Evolutionary conservation across 257 asterid species (phyloP).

Genomic region (Orobanche coerulescens): DNA sequence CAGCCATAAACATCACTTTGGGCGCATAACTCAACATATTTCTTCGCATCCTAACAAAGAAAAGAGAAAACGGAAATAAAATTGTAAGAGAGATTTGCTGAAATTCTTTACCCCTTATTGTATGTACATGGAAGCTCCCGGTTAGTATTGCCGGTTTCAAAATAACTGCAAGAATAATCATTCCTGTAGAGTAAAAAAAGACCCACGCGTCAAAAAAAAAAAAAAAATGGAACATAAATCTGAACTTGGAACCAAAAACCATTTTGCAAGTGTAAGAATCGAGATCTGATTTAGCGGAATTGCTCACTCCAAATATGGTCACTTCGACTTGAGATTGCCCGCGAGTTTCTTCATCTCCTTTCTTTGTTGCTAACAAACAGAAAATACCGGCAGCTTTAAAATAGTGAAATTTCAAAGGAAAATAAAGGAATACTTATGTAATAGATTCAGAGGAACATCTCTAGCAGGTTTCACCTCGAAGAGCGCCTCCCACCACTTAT

Average conservation of each 20-base stretch:
- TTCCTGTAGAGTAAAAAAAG: not conserved
- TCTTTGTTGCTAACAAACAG: constrained; percentile 35
- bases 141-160: not conserved
- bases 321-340: constrained; percentile 31
- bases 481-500: constrained; percentile 50
- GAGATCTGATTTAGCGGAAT: not conserved
- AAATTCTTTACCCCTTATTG: constrained; percentile 2
- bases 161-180: not conserved
- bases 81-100: not conserved
- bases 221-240: not conserved
- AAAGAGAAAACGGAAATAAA: constrained; percentile 2
- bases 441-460: constrained; percentile 9
- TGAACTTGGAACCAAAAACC: not conserved
- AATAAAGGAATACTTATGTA: not conserved
- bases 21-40: no score
- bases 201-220: no score
- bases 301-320: constrained; percentile 28
- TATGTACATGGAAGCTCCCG: not conserved
- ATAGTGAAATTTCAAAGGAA: not conserved
- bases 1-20: no score
- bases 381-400: constrained; percentile 2
- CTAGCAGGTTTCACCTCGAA: constrained; percentile 40
- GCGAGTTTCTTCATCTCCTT: constrained; percentile 26
- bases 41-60: no score
- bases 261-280: not conserved